Base-by-base conservation (phyloP, 1,139 yeast species). In the Blastobotrys aristatus region DNA sequence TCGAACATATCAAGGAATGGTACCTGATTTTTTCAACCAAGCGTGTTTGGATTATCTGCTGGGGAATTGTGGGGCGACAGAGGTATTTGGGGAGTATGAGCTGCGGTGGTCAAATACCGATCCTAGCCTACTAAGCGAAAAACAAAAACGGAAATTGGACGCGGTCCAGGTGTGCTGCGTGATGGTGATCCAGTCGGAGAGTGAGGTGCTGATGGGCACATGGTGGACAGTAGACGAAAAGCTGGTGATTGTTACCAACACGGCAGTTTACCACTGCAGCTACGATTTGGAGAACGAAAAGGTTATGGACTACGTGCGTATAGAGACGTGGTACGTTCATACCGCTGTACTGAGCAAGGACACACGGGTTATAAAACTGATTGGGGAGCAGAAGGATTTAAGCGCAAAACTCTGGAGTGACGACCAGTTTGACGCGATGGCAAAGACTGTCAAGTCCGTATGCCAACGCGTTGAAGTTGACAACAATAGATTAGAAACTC, bases 21-120 rank as follows among this genome's bases (percentile, higher is more conserved):
- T 72, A 7, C 60, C 69, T 22, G 76, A 72, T 54, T 72, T 64
- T 52, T 71, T 68, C 59, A 62, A 62, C 36, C 76, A 72, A 51
- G 69, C 73, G 13, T 60, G 68, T 35, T 57, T 72, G 29, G 75
- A 72, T 52, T 70, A 61, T 46, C 37, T 70, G 1, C 53, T 69
- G 4, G 75, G 75, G 1, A 59, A 63, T 36, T 64, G 62, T 11
- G 57, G 53, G 8, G 40, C 22, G 13, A 63, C 61, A 26, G 60
- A 60, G 13, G 61, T 65, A 4, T 68, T 71, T 53, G 69, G 66
- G 44, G 69, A 66, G 44, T 71, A 67, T 52, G 74, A 70, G 46
- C 60, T 68, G 5, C 58, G 61, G 1, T 53, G 70, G 48, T 50
- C 53, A 24, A 54, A 60, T 27, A 57, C 65, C 14, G 74, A 70